Base-by-base conservation (phyloP, 495 filamentous ascomycete genomes). In the Aspergillus sclerotioniger region DNA sequence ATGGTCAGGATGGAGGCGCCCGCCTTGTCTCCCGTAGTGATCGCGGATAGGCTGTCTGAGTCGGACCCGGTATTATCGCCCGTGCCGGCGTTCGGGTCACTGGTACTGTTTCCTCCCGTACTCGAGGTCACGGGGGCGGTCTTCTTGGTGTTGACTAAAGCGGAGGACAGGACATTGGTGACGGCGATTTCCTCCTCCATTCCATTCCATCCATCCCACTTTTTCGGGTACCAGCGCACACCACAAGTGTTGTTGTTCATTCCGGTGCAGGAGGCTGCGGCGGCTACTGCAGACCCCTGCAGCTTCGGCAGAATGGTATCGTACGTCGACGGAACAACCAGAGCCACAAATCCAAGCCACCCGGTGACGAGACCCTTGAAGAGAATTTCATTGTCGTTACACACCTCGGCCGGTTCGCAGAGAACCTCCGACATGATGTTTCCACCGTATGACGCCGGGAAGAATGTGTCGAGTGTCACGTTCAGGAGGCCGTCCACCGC, bases 361-460 rank as follows among this genome's bases (percentile, higher is more conserved):
- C 86, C 82, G 7, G 87, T 76, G 8, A 91, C 76, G 61, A 90
- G 88, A 5, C 88, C 89, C 67, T 93, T 93, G 81, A 95, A 94
- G 21, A 84, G 84, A 51, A 86, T 84, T 64, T 91, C 87, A 71
- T 93, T 89, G 53, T 82, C 66, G 64, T 91, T 80, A 71, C 90
- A 91, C 0, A 63, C 74, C 47, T 75, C 67, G 31, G 69, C 70
- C 2, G 81, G 69, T 67, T 93, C 90, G 72, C 90, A 95, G 16
- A 85, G 82, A n/a, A 84, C 76, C 67, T 94, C 90, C 49, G 80
- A 78, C 66, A 89, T 84, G 62, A 86, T 77, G 28, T 79, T 71
- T 17, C 74, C 70, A 44, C 78, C 75, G 53, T 69, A 70, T 5
- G 80, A 67, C 12, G 67, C 43, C 58, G 83, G 71, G 73, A 82